A percentile compares a stretch with the other conserved stretches of the same genome.
phyloP scores from a whole-genome alignment of 192 early-diverging fungal species.

The Podila horticola region DNA sequence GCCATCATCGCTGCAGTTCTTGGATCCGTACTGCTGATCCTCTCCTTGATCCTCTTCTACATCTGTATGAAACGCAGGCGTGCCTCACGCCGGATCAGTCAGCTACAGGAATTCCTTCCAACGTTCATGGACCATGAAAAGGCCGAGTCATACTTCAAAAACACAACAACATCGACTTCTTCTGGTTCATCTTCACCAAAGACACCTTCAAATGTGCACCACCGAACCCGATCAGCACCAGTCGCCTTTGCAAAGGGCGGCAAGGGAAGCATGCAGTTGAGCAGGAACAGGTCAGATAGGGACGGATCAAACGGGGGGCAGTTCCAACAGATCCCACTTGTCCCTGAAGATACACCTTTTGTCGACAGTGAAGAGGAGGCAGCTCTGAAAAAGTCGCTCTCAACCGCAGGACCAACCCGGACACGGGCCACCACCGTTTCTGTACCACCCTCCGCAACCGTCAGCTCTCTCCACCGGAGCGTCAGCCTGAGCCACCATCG shows the following conservation, averaged over 20 bases:
- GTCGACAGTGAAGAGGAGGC: constrained; percentile 25
- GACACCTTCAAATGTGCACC: constrained; percentile 13
- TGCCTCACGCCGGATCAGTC: constrained; percentile 7
- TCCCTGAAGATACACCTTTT: background rate
- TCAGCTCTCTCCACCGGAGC: constrained; percentile 23
- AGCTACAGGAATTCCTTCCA: constrained; percentile 22
- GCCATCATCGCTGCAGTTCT: constrained; percentile 12
- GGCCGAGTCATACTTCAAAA: constrained; percentile 17
- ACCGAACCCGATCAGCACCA: constrained; percentile 31
- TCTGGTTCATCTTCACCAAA: background rate
- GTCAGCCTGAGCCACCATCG: constrained; percentile 23
- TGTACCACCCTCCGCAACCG: background rate
- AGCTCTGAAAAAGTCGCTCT: constrained; percentile 14
- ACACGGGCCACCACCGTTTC: constrained; percentile 8
- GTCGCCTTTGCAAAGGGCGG: constrained; percentile 6
- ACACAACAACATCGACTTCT: constrained; percentile 1
- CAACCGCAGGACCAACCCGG: background rate
- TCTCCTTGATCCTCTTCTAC: constrained; percentile 15
- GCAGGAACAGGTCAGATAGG: background rate
- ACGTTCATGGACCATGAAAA: constrained; percentile 12
- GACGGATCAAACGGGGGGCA: background rate
- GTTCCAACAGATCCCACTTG: constrained; percentile 26
- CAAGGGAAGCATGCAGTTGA: background rate
- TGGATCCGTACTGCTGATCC: constrained; percentile 11
- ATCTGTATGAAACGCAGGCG: constrained; percentile 29